Evolutionary conservation across 306 rosid species (phyloP).

Genomic region (Castanea crenata): DNA sequence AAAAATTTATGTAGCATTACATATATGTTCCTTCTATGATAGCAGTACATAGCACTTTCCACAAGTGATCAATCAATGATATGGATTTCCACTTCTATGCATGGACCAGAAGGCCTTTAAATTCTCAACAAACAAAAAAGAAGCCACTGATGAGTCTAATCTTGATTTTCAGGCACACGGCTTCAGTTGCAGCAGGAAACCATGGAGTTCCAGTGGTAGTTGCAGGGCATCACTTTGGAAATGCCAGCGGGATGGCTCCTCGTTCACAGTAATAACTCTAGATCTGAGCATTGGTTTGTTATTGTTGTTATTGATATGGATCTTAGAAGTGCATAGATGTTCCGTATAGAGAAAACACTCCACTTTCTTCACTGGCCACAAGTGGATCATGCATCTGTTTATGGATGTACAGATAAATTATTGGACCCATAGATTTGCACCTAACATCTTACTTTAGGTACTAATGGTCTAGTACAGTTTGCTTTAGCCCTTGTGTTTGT

Average conservation of each 20-base stretch:
- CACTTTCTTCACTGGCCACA: neutral
- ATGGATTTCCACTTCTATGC: slow-evolving; percentile 9
- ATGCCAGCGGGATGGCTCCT: slow-evolving; percentile 99
- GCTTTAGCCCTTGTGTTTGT: too few species aligned
- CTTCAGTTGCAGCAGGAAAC: slow-evolving; percentile 98
- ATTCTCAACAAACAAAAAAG: neutral
- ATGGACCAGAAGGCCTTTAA: slow-evolving; percentile 2
- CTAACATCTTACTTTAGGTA: too few species aligned
- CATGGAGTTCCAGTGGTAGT: slow-evolving; percentile 96
- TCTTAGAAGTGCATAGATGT: neutral
- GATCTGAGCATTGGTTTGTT: slow-evolving; percentile 19
- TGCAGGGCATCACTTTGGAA: slow-evolving; percentile 90
- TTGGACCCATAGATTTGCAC: too few species aligned
- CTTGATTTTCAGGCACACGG: slow-evolving; percentile 73
- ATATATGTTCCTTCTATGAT: too few species aligned
- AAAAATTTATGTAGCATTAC: too few species aligned
- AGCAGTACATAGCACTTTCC: too few species aligned
- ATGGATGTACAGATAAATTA: too few species aligned
- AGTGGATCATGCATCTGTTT: neutral
- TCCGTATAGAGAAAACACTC: neutral
- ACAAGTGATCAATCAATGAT: too few species aligned
- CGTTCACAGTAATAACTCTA: slow-evolving; percentile 82
- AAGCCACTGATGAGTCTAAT: slow-evolving; percentile 26
- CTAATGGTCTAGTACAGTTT: too few species aligned
- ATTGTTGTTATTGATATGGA: neutral